These are phyloP conservation scores for Fonsecaea monophora DNA, from an alignment of 2,329 filamentous ascomycete genomes.

Conservation along the genomic window DNA sequence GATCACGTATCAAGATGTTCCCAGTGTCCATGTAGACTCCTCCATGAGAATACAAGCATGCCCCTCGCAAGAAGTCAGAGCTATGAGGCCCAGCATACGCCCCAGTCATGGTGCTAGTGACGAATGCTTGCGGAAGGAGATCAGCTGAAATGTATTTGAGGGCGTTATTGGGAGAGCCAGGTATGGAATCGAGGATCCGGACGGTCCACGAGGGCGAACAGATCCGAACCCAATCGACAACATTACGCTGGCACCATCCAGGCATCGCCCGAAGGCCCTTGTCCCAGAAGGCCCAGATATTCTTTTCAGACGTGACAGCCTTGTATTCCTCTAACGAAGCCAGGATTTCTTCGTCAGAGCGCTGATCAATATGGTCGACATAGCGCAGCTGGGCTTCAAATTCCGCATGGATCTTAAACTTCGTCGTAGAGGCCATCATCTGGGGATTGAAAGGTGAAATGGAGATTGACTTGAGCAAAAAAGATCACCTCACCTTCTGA, in stretches of 20 bases:
- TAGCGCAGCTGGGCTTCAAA: constrained; percentile 25
- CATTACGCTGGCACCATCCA: constrained; percentile 60
- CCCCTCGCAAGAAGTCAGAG: constrained; percentile 65
- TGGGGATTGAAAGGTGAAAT: not conserved
- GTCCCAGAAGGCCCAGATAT: constrained; percentile 67
- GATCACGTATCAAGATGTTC: constrained; percentile 63
- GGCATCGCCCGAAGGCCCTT: constrained; percentile 58
- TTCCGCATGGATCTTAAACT: constrained; percentile 35
- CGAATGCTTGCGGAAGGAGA: constrained; percentile 60
- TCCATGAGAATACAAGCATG: constrained; percentile 63
- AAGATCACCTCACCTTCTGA: not conserved
- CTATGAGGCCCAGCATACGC: constrained; percentile 61
- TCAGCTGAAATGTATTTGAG: constrained; percentile 57
- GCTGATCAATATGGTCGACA: constrained; percentile 22
- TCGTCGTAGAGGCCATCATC: constrained; percentile 14
- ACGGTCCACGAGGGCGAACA: constrained; percentile 59
- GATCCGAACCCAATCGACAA: constrained; percentile 62
- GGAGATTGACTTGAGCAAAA: not conserved
- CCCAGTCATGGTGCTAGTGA: constrained; percentile 57
- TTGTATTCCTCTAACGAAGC: constrained; percentile 23
- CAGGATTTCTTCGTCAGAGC: constrained; percentile 32
- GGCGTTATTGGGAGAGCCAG: constrained; percentile 57
- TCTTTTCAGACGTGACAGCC: constrained; percentile 50
- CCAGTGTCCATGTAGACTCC: constrained; percentile 66
- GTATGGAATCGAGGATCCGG: constrained; percentile 57